These are phyloP conservation scores for Stereum hirsutum DNA, from an alignment of 1,284 basidiomycete species.

Conservation along the genomic window DNA sequence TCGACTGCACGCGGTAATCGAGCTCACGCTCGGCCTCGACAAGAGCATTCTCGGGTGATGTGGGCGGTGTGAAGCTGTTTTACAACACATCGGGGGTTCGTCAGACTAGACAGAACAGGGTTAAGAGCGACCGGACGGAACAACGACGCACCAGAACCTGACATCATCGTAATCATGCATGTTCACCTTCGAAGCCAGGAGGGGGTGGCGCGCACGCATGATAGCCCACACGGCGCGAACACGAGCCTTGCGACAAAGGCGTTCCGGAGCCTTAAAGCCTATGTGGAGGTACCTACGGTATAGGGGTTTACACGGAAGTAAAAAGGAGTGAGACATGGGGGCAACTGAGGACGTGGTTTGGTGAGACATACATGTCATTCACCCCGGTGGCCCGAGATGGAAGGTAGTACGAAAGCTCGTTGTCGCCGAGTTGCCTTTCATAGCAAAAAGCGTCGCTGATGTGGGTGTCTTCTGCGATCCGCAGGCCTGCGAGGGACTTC, in stretches of 20 bases:
- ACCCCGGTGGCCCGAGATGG: conserved; percentile 67
- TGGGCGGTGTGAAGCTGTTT: conserved; percentile 44
- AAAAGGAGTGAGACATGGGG: conserved; percentile 3
- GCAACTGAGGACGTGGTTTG: not conserved
- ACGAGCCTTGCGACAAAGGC: conserved; percentile 33
- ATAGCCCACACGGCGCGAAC: conserved; percentile 62
- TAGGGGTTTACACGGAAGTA: no score
- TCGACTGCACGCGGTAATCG: conserved; percentile 38
- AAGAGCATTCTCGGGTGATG: conserved; percentile 34
- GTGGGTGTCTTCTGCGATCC: not conserved
- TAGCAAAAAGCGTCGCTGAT: conserved; percentile 7
- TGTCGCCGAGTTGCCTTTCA: conserved; percentile 50
- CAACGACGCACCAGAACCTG: conserved; percentile 47
- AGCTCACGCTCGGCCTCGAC: conserved; percentile 37
- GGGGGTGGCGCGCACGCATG: conserved; percentile 54
- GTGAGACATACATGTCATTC: conserved; percentile 71
- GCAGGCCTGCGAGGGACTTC: not conserved
- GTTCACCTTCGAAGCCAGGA: conserved; percentile 50
- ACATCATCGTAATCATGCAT: conserved; percentile 59
- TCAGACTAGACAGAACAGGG: no score
- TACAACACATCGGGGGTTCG: conserved; percentile 3
- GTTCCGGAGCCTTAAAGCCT: conserved; percentile 41
- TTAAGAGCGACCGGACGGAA: conserved; percentile 6
- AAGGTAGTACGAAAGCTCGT: conserved; percentile 64
- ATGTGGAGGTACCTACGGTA: conserved; percentile 67